Base-by-base conservation (phyloP, 805 yeast genomes). In the Candida awuae region DNA sequence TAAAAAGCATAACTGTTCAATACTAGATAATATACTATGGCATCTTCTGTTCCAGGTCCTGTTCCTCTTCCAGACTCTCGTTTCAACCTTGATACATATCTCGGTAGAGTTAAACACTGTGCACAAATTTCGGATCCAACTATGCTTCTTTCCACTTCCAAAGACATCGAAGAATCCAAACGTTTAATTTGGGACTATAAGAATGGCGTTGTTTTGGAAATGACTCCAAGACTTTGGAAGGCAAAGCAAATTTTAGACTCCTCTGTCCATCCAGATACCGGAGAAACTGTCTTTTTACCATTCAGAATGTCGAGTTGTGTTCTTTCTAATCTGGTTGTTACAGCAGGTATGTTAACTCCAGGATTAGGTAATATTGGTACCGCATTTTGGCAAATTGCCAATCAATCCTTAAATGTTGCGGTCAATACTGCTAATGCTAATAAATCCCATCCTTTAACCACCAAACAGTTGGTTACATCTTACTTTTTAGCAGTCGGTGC, bases 291-390 rank as follows among this genome's bases (percentile, higher is more conserved):
- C 10, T 57, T 84, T 21, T 67, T 92, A 39, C 99, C 99, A 3
- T 92, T 92, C 64, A 75, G 99, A 63, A 92, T 92, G 99, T 86
- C 96, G 18, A 81, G 90, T 23, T 86, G 92, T 65, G 99, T 92
- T 14, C 66, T 92, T 38, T 85, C 95, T 9, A 92, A 92, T 60
- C 65, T 92, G 61, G 90, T 90, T 17, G 97, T 92, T 35, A 90
- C 97, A 6, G 90, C 83, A 4, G 99, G 99, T 48, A 92, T 92
- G 99, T 72, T 92, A 48, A 90, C 97, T 1, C 99, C 99, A 7
- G 83, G 84, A 40, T 61, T 92, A 55, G 94, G 95, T 8, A 77
- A 87, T 8, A 76, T 73, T 0, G 99, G 98, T 28, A 90, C 97
- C 0, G 58, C 87, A 17, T 90, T 92, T 63, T 92, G 98, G 99